Conservation (phyloP, 2,329 filamentous ascomycete species). For the Emergomyces orientalis region DNA sequence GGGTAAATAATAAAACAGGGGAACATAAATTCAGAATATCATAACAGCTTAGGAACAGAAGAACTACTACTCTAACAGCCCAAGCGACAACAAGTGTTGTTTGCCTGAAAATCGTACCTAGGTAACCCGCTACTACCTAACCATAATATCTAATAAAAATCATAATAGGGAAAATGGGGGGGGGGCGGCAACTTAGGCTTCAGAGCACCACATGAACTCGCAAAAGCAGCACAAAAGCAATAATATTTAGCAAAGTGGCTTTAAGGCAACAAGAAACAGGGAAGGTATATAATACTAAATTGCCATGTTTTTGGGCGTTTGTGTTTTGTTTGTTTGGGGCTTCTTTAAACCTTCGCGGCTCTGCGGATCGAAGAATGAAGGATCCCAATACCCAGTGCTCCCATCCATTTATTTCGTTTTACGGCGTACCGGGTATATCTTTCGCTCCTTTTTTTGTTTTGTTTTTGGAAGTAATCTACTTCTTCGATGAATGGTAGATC, state of each 20-base stretch:
- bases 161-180: neutral
- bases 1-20: neutral
- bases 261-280: neutral
- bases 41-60: neutral
- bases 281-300: slow-evolving; percentile 4
- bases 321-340: neutral
- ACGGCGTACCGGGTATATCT: neutral
- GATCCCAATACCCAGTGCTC: neutral
- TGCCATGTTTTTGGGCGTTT: neutral
- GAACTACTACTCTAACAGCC: neutral
- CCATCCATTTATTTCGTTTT: neutral
- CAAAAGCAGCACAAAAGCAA: neutral
- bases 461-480: slow-evolving; percentile 19
- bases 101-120: neutral
- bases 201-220: neutral
- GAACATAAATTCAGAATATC: too few relatives aligned
- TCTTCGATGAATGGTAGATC: slow-evolving; percentile 53
- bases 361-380: neutral
- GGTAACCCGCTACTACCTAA: neutral
- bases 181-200: neutral
- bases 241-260: neutral
- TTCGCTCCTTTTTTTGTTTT: neutral
- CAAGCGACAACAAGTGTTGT: neutral
- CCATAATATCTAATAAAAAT: slow-evolving; percentile 3
- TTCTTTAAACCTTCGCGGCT: neutral